A percentile compares a stretch with the other conserved stretches of the same genome.
These are phyloP conservation scores for Cylindrodendrum hubeiense DNA, from an alignment of 2,329 filamentous ascomycete genomes.

Conservation along the genomic window DNA sequence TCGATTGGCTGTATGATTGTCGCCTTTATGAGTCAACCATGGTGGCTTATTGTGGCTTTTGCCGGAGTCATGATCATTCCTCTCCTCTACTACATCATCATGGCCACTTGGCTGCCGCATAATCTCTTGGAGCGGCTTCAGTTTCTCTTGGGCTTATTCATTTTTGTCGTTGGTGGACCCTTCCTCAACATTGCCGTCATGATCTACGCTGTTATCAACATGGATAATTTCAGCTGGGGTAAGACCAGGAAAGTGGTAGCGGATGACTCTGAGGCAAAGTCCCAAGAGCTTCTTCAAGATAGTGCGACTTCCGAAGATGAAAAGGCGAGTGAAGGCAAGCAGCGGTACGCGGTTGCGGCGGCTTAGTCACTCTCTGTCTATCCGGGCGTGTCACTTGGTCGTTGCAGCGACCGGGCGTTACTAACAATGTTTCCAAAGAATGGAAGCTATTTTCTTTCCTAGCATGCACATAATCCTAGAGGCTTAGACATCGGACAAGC, in stretches of 20 bases:
- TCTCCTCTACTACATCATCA: constrained; percentile 39
- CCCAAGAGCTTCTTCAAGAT: constrained; percentile 18
- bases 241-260: constrained; percentile 40
- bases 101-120: constrained; percentile 39
- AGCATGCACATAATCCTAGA: too few relatives aligned
- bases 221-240: constrained; percentile 45
- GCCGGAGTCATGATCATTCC: constrained; percentile 43
- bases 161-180: too few relatives aligned
- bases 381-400: too few relatives aligned
- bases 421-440: too few relatives aligned
- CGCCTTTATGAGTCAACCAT: constrained; percentile 43
- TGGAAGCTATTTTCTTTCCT: too few relatives aligned
- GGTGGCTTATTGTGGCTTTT: constrained; percentile 43
- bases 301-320: neutral
- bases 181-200: too few relatives aligned
- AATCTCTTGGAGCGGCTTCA: constrained; percentile 37
- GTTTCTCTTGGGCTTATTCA: too few relatives aligned
- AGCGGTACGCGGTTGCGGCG: neutral
- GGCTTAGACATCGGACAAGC: too few relatives aligned
- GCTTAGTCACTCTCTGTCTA: neutral
- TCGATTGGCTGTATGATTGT: constrained; percentile 44
- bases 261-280: constrained; percentile 17
- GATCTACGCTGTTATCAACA: constrained; percentile 43
- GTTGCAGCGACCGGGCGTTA: too few relatives aligned
- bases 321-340: neutral